phyloP scores from a whole-genome alignment of 495 filamentous ascomycete species.

The Penicillium coffeae region DNA sequence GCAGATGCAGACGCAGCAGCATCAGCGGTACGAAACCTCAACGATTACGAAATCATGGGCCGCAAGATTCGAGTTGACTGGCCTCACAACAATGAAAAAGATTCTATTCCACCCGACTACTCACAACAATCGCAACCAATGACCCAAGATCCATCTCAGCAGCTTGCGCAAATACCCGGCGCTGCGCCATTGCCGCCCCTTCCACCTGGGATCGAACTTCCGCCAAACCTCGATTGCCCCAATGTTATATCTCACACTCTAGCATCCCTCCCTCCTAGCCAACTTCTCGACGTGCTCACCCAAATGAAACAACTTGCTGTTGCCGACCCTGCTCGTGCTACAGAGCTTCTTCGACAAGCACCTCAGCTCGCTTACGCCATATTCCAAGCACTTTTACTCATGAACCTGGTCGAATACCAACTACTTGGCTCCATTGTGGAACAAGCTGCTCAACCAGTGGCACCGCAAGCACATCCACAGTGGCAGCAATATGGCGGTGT shows the following conservation, averaged over 20 bases:
- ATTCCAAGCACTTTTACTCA: conserved; percentile 89
- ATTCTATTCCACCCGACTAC: conserved; percentile 58
- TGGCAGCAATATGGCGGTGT: conserved; percentile 33
- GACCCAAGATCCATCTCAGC: conserved; percentile 19
- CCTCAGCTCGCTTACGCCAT: conserved; percentile 94
- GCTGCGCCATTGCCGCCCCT: conserved; percentile 64
- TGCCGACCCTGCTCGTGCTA: conserved; percentile 76
- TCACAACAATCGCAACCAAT: conserved; percentile 30
- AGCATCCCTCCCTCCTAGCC: conserved; percentile 74
- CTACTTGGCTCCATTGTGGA: conserved; percentile 56
- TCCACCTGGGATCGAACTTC: conserved; percentile 78
- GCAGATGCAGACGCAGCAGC: conserved; percentile 86
- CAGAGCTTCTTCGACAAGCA: conserved; percentile 80
- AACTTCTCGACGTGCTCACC: conserved; percentile 88
- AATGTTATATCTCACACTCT: conserved; percentile 91
- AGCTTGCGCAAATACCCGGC: conserved; percentile 23
- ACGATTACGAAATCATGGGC: conserved; percentile 94
- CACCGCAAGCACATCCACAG: conserved; percentile 29
- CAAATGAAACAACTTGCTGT: conserved; percentile 90
- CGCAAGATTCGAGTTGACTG: conserved; percentile 93
- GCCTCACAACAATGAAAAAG: conserved; percentile 81
- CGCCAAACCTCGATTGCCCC: conserved; percentile 72
- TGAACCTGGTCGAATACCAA: conserved; percentile 79
- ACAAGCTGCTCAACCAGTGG: conserved; percentile 42
- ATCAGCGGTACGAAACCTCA: conserved; percentile 91